A percentile compares a stretch with the other conserved stretches of the same genome.
phyloP scores from a whole-genome alignment of 768 basidiomycete genomes.

The Boletus bicolor region DNA sequence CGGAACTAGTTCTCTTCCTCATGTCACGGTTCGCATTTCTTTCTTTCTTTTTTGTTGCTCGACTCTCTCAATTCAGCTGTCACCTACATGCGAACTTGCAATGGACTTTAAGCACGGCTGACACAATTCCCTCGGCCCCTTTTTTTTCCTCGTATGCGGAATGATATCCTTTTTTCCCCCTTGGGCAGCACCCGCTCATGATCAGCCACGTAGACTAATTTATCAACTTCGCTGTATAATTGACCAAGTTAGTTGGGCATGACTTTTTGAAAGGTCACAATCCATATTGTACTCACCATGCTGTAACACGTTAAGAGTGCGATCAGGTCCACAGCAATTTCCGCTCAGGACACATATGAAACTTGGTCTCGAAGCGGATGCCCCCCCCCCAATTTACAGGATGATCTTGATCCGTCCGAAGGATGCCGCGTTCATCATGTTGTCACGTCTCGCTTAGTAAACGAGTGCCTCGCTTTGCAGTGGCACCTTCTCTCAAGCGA shows the following conservation, averaged over 20 bases:
- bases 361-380: not conserved
- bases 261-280: not conserved
- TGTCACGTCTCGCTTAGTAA: too few relatives aligned
- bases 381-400: too few relatives aligned
- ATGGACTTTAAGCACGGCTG: constrained; percentile 12
- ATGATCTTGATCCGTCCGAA: too few relatives aligned
- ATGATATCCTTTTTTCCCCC: not conserved
- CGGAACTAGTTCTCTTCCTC: constrained; percentile 5
- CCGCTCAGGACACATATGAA: not conserved
- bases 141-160: not conserved
- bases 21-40: not conserved
- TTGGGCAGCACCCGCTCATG: not conserved
- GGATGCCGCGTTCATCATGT: too few relatives aligned
- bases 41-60: constrained; percentile 1
- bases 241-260: not conserved
- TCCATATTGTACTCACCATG: not conserved
- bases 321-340: not conserved
- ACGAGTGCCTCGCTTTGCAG: too few relatives aligned
- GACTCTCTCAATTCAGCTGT: not conserved
- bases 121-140: not conserved
- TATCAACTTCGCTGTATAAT: constrained; percentile 12
- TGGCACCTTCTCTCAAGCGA: too few relatives aligned
- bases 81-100: not conserved
- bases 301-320: not conserved
- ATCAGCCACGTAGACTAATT: constrained; percentile 20